Percentiles rank a stretch among this genome's conserved stretches.
phyloP scores from a whole-genome alignment of 139 green algal species.

The Parachlorella kessleri region DNA sequence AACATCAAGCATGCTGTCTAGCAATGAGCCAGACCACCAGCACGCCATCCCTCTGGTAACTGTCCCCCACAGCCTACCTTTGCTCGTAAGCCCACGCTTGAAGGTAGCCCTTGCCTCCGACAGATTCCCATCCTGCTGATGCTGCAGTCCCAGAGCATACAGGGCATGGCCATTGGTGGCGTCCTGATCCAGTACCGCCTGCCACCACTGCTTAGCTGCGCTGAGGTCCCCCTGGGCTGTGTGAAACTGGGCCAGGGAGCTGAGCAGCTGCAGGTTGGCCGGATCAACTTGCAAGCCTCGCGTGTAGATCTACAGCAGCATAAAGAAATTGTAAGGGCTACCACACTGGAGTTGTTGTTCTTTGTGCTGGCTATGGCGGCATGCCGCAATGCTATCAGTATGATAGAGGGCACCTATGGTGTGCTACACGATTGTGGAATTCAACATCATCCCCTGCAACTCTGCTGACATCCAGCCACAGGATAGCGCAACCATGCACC shows the following conservation, averaged over 20 bases:
- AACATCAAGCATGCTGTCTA: too few species aligned
- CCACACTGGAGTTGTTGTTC: too few species aligned
- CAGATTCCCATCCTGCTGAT: slow-evolving; percentile 53
- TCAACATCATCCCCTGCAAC: too few species aligned
- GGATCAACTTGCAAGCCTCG: slow-evolving; percentile 15
- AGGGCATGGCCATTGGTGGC: slow-evolving; percentile 54
- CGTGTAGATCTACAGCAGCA: slow-evolving; percentile 9
- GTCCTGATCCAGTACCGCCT: slow-evolving; percentile 37
- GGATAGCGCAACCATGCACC: too few species aligned
- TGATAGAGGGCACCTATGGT: too few species aligned
- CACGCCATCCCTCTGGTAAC: too few species aligned
- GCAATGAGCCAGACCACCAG: too few species aligned
- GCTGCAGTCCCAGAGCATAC: slow-evolving; percentile 53
- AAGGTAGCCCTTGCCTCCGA: slow-evolving; percentile 43
- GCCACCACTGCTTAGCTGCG: slow-evolving; percentile 25
- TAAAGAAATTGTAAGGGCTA: too few species aligned
- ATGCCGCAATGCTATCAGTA: too few species aligned
- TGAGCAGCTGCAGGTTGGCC: slow-evolving; percentile 35
- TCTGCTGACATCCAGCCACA: too few species aligned
- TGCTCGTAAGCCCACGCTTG: slow-evolving; percentile 23
- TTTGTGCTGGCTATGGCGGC: too few species aligned
- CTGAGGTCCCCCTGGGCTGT: background rate
- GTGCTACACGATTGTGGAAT: too few species aligned
- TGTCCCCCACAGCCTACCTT: background rate
- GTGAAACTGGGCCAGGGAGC: slow-evolving; percentile 36